Conservation (phyloP, 129 eudicot species). For the Pseudognaphalium luteoalbum region DNA sequence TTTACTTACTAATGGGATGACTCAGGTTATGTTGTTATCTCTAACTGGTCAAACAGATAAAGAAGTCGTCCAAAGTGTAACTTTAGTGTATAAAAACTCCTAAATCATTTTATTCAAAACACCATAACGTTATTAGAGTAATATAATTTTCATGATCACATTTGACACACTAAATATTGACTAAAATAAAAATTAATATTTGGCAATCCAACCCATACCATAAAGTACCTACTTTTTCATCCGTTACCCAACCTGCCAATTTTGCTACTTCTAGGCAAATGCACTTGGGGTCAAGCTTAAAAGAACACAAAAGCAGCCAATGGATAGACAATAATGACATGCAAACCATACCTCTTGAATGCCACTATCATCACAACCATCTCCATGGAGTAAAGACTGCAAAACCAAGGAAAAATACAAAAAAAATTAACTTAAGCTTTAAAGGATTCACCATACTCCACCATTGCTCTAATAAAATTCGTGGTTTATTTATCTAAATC, state of each 20-base stretch:
- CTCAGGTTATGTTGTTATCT: no score
- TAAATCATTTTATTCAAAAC: not conserved
- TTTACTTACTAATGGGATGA: no score
- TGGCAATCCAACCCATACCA: no score
- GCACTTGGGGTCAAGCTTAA: not conserved
- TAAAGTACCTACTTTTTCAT: not conserved
- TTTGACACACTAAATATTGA: not conserved
- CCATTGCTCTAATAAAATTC: not conserved
- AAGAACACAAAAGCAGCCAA: not conserved
- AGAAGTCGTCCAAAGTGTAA: not conserved
- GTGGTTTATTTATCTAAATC: not conserved
- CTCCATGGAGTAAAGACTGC: slow-evolving; percentile 87
- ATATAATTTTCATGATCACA: not conserved
- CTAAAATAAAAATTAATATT: no score
- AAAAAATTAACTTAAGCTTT: not conserved
- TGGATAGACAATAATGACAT: not conserved
- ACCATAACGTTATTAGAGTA: no score
- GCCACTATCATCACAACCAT: slow-evolving; percentile 65
- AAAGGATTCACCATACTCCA: not conserved
- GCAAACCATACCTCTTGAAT: slow-evolving; percentile 76
- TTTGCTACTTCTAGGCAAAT: not conserved
- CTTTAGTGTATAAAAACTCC: not conserved
- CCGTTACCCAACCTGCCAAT: not conserved
- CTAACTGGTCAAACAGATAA: no score
- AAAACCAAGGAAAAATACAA: slow-evolving; percentile 19